Percentiles rank a stretch among this genome's conserved stretches.
Conservation (phyloP, 2,329 filamentous ascomycete genomes). For the Aureobasidium sp. region DNA sequence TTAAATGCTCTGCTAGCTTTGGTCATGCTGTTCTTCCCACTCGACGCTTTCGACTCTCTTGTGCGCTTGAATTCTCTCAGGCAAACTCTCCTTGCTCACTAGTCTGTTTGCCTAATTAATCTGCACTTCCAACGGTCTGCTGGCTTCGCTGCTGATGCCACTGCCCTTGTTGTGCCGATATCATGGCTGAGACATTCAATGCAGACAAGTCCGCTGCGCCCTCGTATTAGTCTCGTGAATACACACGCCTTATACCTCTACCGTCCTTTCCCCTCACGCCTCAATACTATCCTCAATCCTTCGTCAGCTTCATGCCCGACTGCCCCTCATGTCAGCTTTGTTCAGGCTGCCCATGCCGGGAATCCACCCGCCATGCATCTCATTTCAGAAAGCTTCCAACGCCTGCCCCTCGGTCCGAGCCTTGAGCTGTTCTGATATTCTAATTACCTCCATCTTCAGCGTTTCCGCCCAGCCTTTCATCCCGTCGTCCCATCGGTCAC, state of each 20-base stretch:
- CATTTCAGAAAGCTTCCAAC: slow-evolving; percentile 14
- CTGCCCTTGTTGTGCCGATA: neutral
- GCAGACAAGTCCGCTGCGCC: neutral
- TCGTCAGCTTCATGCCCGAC: neutral
- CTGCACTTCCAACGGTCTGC: slow-evolving; percentile 5
- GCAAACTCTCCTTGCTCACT: neutral
- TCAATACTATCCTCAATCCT: neutral
- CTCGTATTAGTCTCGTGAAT: neutral
- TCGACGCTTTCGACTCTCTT: neutral
- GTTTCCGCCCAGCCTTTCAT: neutral
- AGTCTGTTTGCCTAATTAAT: slow-evolving; percentile 1
- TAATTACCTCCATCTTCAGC: neutral
- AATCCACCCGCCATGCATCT: slow-evolving; percentile 1
- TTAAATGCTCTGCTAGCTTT: neutral
- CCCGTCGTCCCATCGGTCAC: neutral
- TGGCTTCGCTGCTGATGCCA: neutral
- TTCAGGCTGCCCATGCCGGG: neutral
- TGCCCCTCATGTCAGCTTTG: neutral
- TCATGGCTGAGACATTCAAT: slow-evolving; percentile 12
- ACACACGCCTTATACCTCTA: neutral
- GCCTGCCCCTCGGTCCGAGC: slow-evolving; percentile 11
- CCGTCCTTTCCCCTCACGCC: neutral
- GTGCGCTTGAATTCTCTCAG: neutral
- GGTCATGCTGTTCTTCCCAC: neutral
- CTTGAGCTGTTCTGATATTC: slow-evolving; percentile 1